Percentiles rank a stretch among this genome's conserved stretches.
These are phyloP conservation scores for Byssoonygena ceratinophila DNA, from an alignment of 2,329 filamentous ascomycete species.

Conservation along the genomic window DNA sequence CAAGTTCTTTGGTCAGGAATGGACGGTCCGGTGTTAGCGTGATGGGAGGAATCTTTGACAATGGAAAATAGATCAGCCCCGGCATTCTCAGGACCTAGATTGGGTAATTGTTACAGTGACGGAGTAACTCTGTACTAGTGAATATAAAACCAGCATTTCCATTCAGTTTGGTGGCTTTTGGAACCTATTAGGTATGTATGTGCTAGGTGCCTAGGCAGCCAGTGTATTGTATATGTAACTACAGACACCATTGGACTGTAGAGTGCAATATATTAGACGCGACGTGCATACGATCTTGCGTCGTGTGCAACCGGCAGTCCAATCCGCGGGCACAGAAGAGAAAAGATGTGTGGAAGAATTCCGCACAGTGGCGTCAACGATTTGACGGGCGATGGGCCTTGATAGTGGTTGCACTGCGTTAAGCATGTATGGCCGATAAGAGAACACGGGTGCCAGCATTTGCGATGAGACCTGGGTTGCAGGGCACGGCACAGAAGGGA, in stretches of 20 bases:
- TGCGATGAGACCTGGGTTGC: not conserved
- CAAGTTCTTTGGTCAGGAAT: not conserved
- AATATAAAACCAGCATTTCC: too few species aligned
- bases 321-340: not conserved
- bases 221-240: too few species aligned
- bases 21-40: not conserved
- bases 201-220: too few species aligned
- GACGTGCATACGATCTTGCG: not conserved
- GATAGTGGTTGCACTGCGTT: not conserved
- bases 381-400: not conserved
- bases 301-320: not conserved
- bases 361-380: conserved; percentile 1
- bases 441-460: not conserved
- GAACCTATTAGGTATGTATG: too few species aligned
- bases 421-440: conserved; percentile 5
- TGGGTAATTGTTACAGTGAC: too few species aligned
- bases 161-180: too few species aligned
- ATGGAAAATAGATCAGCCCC: too few species aligned
- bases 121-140: too few species aligned
- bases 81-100: too few species aligned
- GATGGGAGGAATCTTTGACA: not conserved
- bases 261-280: not conserved
- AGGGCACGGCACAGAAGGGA: not conserved
- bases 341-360: not conserved
- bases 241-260: too few species aligned